Conservation (phyloP, 495 filamentous ascomycete genomes). For the Cercophora samala region DNA sequence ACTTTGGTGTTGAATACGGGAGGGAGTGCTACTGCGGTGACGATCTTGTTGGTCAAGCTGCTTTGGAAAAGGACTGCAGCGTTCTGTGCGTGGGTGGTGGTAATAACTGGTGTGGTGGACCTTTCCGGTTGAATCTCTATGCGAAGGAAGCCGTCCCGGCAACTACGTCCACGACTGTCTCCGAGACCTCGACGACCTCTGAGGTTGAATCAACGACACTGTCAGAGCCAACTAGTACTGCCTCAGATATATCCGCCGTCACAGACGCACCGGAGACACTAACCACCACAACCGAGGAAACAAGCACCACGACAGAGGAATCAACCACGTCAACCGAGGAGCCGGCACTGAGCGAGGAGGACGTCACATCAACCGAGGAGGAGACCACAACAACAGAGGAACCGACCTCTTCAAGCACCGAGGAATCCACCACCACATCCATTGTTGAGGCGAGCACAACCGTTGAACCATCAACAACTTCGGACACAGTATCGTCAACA, state of each 20-base stretch:
- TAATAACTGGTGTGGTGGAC: constrained; percentile 10
- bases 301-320: neutral
- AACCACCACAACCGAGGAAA: constrained; percentile 3
- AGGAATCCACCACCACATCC: neutral
- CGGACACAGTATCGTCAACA: constrained; percentile 3
- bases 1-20: constrained; percentile 13
- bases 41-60: neutral
- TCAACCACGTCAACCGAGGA: neutral
- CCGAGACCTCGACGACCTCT: neutral
- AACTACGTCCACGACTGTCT: neutral
- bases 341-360: no score
- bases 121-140: constrained; percentile 13
- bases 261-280: neutral
- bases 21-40: constrained; percentile 17
- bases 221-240: neutral
- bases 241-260: neutral
- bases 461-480: neutral
- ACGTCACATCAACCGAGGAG: neutral
- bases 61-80: constrained; percentile 9
- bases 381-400: neutral
- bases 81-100: constrained; percentile 7
- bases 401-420: neutral
- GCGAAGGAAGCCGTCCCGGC: neutral
- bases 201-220: neutral
- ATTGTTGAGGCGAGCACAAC: neutral